Conservation (phyloP, 257 asterid species). For the Solanum acaule region DNA sequence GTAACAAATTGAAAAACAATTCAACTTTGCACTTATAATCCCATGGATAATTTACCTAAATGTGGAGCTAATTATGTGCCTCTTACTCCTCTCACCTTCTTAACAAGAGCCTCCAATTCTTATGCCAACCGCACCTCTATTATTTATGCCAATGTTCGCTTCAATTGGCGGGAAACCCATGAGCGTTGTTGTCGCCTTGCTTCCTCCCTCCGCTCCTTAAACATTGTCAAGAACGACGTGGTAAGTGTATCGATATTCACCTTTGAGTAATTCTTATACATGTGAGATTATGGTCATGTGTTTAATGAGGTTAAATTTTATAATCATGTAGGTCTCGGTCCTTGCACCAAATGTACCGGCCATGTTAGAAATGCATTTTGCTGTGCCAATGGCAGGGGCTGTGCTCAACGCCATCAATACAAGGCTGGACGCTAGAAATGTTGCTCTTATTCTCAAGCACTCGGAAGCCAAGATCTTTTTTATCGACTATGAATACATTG, state of each 20-base stretch:
- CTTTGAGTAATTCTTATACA: neutral
- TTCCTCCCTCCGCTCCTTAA: conserved; percentile 46
- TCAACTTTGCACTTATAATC: neutral
- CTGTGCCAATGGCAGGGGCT: conserved; percentile 97
- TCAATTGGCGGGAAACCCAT: conserved; percentile 71
- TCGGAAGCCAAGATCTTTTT: conserved; percentile 41
- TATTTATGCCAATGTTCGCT: conserved; percentile 33
- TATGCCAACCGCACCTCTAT: conserved; percentile 47
- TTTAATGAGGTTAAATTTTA: neutral
- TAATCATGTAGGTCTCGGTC: conserved; percentile 49
- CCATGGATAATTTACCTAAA: conserved; percentile 50
- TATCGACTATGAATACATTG: conserved; percentile 45
- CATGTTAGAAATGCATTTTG: conserved; percentile 77
- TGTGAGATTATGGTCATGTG: neutral
- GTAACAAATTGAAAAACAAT: neutral
- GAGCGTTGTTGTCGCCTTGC: conserved; percentile 71
- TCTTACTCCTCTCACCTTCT: conserved; percentile 64
- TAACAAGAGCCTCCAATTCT: conserved; percentile 51
- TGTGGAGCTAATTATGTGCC: conserved; percentile 65
- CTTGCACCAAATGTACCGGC: conserved; percentile 92
- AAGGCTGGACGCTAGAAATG: conserved; percentile 49
- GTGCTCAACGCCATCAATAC: conserved; percentile 74
- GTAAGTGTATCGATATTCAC: conserved; percentile 26
- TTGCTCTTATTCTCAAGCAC: conserved; percentile 60
- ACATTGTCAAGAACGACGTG: conserved; percentile 44